phyloP scores from a whole-genome alignment of 1,284 basidiomycete genomes.

The Bondarzewia mesenterica region DNA sequence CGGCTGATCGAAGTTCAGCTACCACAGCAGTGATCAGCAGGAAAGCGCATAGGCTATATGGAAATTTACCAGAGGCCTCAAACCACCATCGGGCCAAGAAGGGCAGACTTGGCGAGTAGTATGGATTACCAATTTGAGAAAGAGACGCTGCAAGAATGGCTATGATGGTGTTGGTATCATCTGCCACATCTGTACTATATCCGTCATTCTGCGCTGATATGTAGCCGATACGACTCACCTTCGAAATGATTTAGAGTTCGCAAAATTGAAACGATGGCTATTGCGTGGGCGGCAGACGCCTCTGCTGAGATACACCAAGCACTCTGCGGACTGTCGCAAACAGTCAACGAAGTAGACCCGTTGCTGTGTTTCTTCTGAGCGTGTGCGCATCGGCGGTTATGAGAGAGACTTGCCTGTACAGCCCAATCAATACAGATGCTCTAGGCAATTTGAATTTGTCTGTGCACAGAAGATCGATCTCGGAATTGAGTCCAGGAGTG shows the following conservation, averaged over 20 bases:
- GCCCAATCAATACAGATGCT: constrained; percentile 35
- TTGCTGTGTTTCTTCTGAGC: constrained; percentile 18
- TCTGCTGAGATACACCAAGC: constrained; percentile 66
- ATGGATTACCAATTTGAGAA: constrained; percentile 48
- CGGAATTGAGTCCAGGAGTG: constrained; percentile 36
- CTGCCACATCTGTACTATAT: constrained; percentile 45
- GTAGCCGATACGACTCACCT: constrained; percentile 32
- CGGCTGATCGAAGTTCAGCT: constrained; percentile 73
- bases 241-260: constrained; percentile 66
- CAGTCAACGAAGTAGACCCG: constrained; percentile 36
- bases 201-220: not conserved
- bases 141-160: constrained; percentile 73
- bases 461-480: constrained; percentile 60
- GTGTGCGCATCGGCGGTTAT: not conserved
- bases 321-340: constrained; percentile 27
- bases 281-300: constrained; percentile 59
- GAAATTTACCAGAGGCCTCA: constrained; percentile 52
- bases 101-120: constrained; percentile 60
- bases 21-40: not conserved
- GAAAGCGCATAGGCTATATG: not conserved
- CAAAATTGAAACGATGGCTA: constrained; percentile 62
- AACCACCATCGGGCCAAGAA: constrained; percentile 73
- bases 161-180: constrained; percentile 61
- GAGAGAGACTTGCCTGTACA: constrained; percentile 33
- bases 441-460: constrained; percentile 34